Conservation (phyloP, 2,329 filamentous ascomycete species). For the Thermoascus crustaceus region DNA sequence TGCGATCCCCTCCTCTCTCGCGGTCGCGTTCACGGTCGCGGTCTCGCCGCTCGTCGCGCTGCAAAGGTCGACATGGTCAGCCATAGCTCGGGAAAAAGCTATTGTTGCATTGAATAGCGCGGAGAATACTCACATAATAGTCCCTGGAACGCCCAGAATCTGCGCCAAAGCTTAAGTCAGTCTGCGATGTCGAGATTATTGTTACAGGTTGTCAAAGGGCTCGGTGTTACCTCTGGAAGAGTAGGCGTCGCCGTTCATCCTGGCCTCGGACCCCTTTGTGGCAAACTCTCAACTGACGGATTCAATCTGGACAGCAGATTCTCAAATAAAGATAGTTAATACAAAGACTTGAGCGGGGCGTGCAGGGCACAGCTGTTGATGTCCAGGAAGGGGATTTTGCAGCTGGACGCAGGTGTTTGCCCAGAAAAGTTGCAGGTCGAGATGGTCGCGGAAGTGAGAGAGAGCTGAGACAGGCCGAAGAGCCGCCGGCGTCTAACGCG, state of each 20-base stretch:
- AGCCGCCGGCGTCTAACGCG: conserved; percentile 8
- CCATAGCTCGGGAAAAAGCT: conserved; percentile 15
- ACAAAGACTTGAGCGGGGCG: too few species aligned
- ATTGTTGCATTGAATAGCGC: conserved; percentile 2
- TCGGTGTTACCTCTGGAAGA: conserved; percentile 70
- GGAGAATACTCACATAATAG: conserved; percentile 40
- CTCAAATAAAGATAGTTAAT: too few species aligned
- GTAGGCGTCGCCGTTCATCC: conserved; percentile 81
- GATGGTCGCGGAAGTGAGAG: conserved; percentile 14
- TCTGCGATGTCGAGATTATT: too few species aligned
- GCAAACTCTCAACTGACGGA: neutral
- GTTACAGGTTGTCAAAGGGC: too few species aligned
- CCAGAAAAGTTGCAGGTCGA: conserved; percentile 26
- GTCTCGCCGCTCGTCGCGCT: conserved; percentile 43
- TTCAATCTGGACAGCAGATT: conserved; percentile 12
- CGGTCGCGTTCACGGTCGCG: conserved; percentile 39
- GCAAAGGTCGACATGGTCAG: conserved; percentile 11
- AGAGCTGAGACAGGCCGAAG: neutral
- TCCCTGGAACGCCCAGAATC: conserved; percentile 47
- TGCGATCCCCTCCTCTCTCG: conserved; percentile 48
- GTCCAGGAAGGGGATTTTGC: conserved; percentile 4
- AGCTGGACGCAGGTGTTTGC: conserved; percentile 10
- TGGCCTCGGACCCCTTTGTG: conserved; percentile 21
- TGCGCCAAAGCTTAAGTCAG: too few species aligned
- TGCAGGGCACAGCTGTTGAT: conserved; percentile 3